phyloP scores from a whole-genome alignment of 108 stramenopile species.

The Aureococcus anophagefferens region DNA sequence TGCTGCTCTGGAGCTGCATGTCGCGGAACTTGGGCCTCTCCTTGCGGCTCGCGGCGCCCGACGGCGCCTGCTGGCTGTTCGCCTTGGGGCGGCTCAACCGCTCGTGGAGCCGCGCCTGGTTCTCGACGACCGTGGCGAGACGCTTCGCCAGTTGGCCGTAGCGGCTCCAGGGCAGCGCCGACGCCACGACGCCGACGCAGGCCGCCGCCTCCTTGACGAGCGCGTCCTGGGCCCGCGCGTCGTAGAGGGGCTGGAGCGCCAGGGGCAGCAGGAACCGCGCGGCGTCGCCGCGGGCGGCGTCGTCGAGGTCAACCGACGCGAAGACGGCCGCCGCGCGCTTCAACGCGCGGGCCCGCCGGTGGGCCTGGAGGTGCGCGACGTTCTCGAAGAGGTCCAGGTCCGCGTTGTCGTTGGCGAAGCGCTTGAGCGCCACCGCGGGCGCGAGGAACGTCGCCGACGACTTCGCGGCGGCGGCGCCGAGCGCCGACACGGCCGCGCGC shows the following conservation, averaged over 20 bases:
- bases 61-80: too few species aligned
- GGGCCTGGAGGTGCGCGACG: slow-evolving; percentile 85
- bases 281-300: neutral
- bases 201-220: slow-evolving; percentile 64
- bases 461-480: neutral
- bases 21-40: too few species aligned
- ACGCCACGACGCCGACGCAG: slow-evolving; percentile 60
- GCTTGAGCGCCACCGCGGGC: neutral
- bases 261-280: slow-evolving; percentile 65
- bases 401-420: slow-evolving; percentile 6
- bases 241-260: slow-evolving; percentile 68
- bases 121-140: neutral
- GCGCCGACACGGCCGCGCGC: neutral
- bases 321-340: slow-evolving; percentile 56
- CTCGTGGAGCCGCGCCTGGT: too few species aligned
- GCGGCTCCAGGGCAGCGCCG: slow-evolving; percentile 68
- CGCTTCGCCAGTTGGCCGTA: slow-evolving; percentile 35
- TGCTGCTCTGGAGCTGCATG: too few species aligned
- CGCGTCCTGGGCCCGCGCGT: slow-evolving; percentile 59
- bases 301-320: neutral
- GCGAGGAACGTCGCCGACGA: neutral
- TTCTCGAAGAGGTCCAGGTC: slow-evolving; percentile 87
- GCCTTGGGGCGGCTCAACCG: too few species aligned
- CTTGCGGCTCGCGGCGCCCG: too few species aligned
- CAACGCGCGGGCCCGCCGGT: slow-evolving; percentile 75